Percentiles rank a stretch among this genome's conserved stretches.
phyloP scores from a whole-genome alignment of 441 rosid genomes.

The Adansonia grandidieri region DNA sequence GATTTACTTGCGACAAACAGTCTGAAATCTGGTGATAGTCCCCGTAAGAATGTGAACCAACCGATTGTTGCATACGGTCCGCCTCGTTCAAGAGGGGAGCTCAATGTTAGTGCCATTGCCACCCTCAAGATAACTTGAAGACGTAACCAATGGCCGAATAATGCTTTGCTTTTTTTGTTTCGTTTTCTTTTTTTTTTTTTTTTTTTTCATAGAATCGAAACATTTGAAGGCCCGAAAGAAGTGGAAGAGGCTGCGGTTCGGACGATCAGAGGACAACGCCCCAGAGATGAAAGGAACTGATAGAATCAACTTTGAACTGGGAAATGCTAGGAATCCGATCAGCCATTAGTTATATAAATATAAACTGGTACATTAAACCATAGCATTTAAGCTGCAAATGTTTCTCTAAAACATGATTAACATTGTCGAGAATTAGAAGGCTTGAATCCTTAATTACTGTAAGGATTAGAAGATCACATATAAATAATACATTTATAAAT shows the following conservation, averaged over 20 bases:
- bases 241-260: constrained; percentile 73
- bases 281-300: constrained; percentile 60
- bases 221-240: constrained; percentile 77
- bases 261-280: constrained; percentile 51
- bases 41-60: constrained; percentile 55
- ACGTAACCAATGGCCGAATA: not conserved
- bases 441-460: not conserved
- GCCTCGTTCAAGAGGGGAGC: constrained; percentile 85
- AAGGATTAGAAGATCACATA: constrained; percentile 33
- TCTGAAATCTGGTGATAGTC: constrained; percentile 34
- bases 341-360: not conserved
- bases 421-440: constrained; percentile 2
- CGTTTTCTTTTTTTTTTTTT: too few species aligned
- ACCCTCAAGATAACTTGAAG: not conserved
- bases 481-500: constrained; percentile 37
- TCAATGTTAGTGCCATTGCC: constrained; percentile 84
- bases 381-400: not conserved
- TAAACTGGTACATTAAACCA: not conserved
- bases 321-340: too few species aligned
- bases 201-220: constrained; percentile 56
- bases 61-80: constrained; percentile 88
- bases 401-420: not conserved
- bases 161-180: too few species aligned
- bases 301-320: constrained; percentile 38
- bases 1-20: constrained; percentile 66